Evolutionary conservation across 2,329 filamentous ascomycete species (phyloP), one percentile per base, ranked within the genome.

Genomic region (Apiospora arundinis): DNA sequence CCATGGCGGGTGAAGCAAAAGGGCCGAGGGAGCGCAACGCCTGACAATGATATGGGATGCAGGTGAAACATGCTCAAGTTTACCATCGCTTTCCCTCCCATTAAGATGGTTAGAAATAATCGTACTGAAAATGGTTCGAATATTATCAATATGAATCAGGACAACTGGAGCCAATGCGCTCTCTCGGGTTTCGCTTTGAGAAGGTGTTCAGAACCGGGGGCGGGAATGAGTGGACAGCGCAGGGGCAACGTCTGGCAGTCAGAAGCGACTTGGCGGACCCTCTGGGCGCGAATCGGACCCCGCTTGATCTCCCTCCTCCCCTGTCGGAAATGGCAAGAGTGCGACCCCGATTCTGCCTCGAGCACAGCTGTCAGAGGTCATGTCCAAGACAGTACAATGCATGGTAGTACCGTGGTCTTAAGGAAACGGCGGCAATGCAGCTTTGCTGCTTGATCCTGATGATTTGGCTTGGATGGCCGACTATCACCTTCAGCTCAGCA

Each of bases 171-270:
- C 21, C 42, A 48, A 12, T n/a, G 28, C 32, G 28, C 56, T 16
- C n/a, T 12, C 56, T 63, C 56, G 56, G 56, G 56, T 63, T 40
- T 63, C 56, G 56, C 21, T 63, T 40, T 63, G 56, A 40, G 56
- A 37, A 23, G 32, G 56, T 63, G 40, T 63, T 63, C 56, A 8
- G 25, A 16, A 21, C 52, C 52, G 52, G 52, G 28, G 32, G 52
- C 52, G 52, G 32, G 28, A 60, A 21, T 18, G 28, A 32, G 16
- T 37, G 28, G 28, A 3, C 52, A n/a, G 46, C 21, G 42, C 14
- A 45, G 42, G 21, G 21, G 46, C 46, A 49, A 21, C 21, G 25
- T 60, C 49, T 32, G 32, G 56, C n/a, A 40, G 56, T 63, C 3
- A 40, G 56, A 63, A 40, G 32, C 32, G 56, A 40, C 52, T 60